Evolutionary conservation across 345 rosid species (phyloP).

Genomic region (Eucalyptus marginata): DNA sequence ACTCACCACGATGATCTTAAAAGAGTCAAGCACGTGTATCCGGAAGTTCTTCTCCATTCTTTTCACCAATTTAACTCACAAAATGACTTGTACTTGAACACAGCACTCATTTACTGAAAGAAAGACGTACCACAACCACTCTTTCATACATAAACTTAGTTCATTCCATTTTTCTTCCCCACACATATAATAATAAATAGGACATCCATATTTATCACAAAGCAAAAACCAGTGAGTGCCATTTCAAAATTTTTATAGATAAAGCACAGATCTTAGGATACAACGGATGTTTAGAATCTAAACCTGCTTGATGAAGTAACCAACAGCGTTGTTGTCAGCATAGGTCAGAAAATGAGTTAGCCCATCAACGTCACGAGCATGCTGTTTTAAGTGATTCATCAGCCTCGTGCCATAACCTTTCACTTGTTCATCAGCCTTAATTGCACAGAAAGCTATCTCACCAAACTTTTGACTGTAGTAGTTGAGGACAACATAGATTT

Average conservation of each 20-base stretch:
- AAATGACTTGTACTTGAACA: neutral
- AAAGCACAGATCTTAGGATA: neutral
- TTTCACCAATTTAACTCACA: neutral
- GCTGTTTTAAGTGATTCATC: slow-evolving; percentile 98
- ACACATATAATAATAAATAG: neutral
- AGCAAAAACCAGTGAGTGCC: neutral
- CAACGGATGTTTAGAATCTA: neutral
- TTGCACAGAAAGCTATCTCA: slow-evolving; percentile 99
- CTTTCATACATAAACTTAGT: neutral
- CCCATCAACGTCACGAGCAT: slow-evolving; percentile 95
- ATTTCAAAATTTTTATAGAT: neutral
- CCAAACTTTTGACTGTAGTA: slow-evolving; percentile 85
- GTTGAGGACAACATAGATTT: neutral
- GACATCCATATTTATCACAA: neutral
- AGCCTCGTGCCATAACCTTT: slow-evolving; percentile 98
- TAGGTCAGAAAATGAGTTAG: slow-evolving; percentile 96
- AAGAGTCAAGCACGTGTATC: neutral
- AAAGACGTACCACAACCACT: neutral
- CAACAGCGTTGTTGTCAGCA: slow-evolving; percentile 98
- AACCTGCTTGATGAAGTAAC: slow-evolving; percentile 96
- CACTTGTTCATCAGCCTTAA: slow-evolving; percentile 99
- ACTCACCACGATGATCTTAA: neutral
- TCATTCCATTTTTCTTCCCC: neutral
- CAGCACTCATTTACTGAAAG: neutral
- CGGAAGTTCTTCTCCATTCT: neutral